These are phyloP conservation scores for Withania somnifera DNA, from an alignment of 305 asterid species.

Conservation along the genomic window DNA sequence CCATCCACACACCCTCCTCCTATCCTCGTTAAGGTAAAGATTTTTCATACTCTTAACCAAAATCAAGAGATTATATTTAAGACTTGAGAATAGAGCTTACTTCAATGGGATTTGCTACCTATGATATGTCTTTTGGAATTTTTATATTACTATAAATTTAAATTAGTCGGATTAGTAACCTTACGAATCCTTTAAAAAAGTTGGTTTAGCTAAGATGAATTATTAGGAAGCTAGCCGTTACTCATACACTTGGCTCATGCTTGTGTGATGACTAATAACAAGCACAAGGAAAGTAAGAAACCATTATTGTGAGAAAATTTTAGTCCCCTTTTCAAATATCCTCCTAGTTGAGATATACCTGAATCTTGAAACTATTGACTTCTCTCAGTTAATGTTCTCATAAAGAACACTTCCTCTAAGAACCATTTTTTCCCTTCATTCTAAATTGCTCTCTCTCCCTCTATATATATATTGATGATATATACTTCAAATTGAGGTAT, in stretches of 20 bases:
- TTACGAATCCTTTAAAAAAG: neutral
- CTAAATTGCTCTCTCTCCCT: neutral
- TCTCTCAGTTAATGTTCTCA: neutral
- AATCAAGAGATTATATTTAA: neutral
- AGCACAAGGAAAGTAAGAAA: conserved; percentile 1
- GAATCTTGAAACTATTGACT: neutral
- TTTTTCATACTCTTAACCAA: neutral
- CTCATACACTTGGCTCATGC: neutral
- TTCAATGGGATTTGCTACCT: neutral
- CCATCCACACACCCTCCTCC: too few species aligned
- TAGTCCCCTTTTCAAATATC: neutral
- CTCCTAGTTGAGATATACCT: neutral
- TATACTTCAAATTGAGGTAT: neutral
- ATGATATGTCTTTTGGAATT: neutral
- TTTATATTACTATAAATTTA: neutral
- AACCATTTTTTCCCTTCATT: neutral
- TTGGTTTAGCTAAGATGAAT: neutral
- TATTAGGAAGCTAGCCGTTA: neutral
- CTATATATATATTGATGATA: neutral
- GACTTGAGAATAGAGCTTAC: neutral
- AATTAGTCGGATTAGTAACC: neutral
- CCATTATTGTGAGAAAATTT: neutral
- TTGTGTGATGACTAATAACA: neutral
- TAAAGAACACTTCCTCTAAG: neutral
- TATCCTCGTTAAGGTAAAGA: too few species aligned